Conservation (phyloP, 2,329 filamentous ascomycete genomes). For the Didymella pomorum region DNA sequence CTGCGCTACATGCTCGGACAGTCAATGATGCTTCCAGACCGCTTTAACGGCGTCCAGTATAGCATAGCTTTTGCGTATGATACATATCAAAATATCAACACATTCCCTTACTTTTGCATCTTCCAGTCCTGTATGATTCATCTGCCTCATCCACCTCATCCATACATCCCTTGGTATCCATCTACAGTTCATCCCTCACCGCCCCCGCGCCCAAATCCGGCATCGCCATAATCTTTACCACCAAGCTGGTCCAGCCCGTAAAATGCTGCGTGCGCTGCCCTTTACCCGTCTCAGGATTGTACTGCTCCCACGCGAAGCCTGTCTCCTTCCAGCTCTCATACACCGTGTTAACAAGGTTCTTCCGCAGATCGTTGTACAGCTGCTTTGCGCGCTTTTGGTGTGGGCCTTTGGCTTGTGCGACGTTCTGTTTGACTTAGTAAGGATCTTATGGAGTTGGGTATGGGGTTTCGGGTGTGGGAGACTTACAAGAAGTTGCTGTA, state of each 20-base stretch:
- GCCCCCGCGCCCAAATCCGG: constrained; percentile 65
- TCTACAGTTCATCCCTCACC: constrained; percentile 44
- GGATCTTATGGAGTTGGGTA: no score
- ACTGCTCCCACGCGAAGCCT: constrained; percentile 98
- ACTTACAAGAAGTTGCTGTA: constrained; percentile 74
- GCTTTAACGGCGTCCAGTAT: no score
- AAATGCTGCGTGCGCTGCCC: constrained; percentile 99
- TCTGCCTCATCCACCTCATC: no score
- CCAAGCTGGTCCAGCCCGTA: constrained; percentile 97
- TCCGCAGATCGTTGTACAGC: constrained; percentile 78
- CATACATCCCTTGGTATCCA: constrained; percentile 9
- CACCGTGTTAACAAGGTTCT: constrained; percentile 87
- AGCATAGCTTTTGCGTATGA: no score
- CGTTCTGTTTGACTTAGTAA: constrained; percentile 63
- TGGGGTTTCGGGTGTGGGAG: neutral
- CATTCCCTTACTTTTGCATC: no score
- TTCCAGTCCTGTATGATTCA: no score
- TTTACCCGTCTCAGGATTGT: constrained; percentile 88
- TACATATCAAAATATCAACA: no score
- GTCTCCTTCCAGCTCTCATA: constrained; percentile 88
- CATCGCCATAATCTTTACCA: constrained; percentile 98
- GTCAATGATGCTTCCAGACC: no score
- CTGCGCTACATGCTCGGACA: no score
- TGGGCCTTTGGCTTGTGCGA: constrained; percentile 71
- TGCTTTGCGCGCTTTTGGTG: constrained; percentile 72